phyloP scores from a whole-genome alignment of 148 eudicot species.

The Pouteria glomerata region DNA sequence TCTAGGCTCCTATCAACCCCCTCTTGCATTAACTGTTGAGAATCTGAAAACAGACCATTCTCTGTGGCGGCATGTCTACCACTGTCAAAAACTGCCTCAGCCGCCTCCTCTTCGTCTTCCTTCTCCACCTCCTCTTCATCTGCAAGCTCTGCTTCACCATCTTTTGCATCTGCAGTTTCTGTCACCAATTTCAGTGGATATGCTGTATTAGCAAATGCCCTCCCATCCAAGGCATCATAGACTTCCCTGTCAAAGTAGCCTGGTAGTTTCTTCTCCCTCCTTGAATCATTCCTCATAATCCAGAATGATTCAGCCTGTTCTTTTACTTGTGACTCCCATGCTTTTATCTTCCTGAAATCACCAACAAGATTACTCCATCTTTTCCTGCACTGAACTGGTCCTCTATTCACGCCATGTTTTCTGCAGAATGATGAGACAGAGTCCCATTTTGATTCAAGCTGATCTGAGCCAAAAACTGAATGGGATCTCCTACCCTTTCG shows the following conservation, averaged over 20 bases:
- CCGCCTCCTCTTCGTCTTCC: slow-evolving; percentile 18
- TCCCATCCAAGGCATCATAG: slow-evolving; percentile 42
- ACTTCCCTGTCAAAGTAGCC: slow-evolving; percentile 65
- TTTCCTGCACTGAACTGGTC: slow-evolving; percentile 69
- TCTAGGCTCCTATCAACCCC: slow-evolving; percentile 4
- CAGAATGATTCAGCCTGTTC: slow-evolving; percentile 45
- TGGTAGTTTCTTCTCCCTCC: slow-evolving; percentile 57
- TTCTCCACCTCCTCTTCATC: slow-evolving; percentile 23
- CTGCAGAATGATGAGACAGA: slow-evolving; percentile 56
- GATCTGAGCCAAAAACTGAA: slow-evolving; percentile 14
- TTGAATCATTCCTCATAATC: slow-evolving; percentile 55
- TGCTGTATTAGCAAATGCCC: slow-evolving; percentile 1
- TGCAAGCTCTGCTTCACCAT: slow-evolving; percentile 8
- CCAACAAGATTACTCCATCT: slow-evolving; percentile 68
- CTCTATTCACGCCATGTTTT: slow-evolving; percentile 56
- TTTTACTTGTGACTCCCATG: slow-evolving; percentile 42
- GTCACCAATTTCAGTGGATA: slow-evolving; percentile 22
- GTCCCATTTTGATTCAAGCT: slow-evolving; percentile 62
- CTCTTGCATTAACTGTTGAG: slow-evolving; percentile 19
- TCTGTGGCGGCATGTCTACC: slow-evolving; percentile 26
- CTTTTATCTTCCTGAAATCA: slow-evolving; percentile 60
- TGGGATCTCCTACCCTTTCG: slow-evolving; percentile 29
- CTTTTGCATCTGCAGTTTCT: slow-evolving; percentile 10
- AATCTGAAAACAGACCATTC: slow-evolving; percentile 42
- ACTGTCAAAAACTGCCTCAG: slow-evolving; percentile 34